Base-by-base conservation (phyloP, 129 eudicot genomes). In the Tagetes erecta region DNA sequence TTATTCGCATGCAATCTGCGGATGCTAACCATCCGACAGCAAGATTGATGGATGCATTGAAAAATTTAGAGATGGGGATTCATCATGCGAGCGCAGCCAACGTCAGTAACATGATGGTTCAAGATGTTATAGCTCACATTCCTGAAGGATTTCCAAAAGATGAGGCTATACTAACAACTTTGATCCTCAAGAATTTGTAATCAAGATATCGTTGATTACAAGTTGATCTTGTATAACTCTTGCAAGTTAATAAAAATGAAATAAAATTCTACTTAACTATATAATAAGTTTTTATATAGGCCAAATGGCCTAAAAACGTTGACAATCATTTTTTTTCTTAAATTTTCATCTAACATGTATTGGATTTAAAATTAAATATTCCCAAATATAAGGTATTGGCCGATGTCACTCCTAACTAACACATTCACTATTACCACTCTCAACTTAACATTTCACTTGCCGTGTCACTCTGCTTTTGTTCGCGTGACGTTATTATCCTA, bases 31-130 rank as follows among this genome's bases (percentile, higher is more conserved):
- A 79, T 71, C 89, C 92, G 0, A 46, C 80, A 1, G 78, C 89
- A 0, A 82, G 76, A 46, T 56, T 87, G 66, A 82, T 84, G 87
- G 76, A 82, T 67, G 89, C 80, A 27, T 27, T 56, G 63, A 56
- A 56, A 56, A 56, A 31, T 60, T 87, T 5, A 72, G 85, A 66
- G 83, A 85, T 53, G 74, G 77, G 68, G 51, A 65, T 85, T 71
- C 77, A 55, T n/a, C 58, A 82, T 64, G 92, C 84, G 1, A 84
- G 82, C 47, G 74, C 83, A 35, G 80, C 92, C 27, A 84, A 78
- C 36, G 80, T 87, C 1, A 75, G 76, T 40, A 83, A 85, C 42
- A 37, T 70, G 33, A 78, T 87, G 82, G 46, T 84, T 33, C 89
- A 83, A 76, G 82, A 78, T 74, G 80, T 86, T 38, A 60, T 83